Evolutionary conservation across 2,329 filamentous ascomycete species (phyloP), one percentile per base, ranked within the genome.

Genomic region (Exophiala oligosperma): DNA sequence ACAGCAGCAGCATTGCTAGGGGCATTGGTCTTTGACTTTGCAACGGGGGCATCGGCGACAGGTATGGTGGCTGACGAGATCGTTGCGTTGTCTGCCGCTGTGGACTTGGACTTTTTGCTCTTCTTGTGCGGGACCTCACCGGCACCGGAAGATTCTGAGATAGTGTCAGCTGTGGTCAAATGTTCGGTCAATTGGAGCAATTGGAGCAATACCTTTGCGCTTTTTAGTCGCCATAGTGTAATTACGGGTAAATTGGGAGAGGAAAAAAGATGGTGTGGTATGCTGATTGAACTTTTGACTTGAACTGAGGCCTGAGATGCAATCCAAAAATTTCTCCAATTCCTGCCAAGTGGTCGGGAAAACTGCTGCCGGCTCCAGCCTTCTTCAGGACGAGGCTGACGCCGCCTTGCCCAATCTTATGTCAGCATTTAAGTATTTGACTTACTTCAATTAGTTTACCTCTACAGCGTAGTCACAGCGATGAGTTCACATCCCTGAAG

Each of bases 81-180:
- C 52, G 72, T 69, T 40, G 68, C 66, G 64, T 69, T 72, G 59
- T 75, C 74, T 59, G 69, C 49, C 29, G 70, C 66, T 48, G 66
- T 55, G 52, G 67, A 48, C 62, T 74, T 75, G 56, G 67, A 65
- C 51, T 64, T 66, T 41, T 72, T 70, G 62, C 70, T 72, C 64
- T 77, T 77, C 69, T 88, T 88, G 26, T 85, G 84, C 69, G 82
- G 82, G 24, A 60, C 46, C 46, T 62, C 60, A 6, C 28, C 44
- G 8, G 59, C 44, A 26, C 44, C 59, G 21, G 51, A 51, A 23
- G 62, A 57, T 29, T 58, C 61, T 62, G 40, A 24, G 17, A 49
- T 23, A 23, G 24, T 9, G 17, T 40, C n/a, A 56, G 17, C n/a
- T 49, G n/a, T 40, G 32, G 4, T 35, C 23, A 12, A 48, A 49